phyloP scores from a whole-genome alignment of 768 basidiomycete genomes.

The Lentinula boryana region DNA sequence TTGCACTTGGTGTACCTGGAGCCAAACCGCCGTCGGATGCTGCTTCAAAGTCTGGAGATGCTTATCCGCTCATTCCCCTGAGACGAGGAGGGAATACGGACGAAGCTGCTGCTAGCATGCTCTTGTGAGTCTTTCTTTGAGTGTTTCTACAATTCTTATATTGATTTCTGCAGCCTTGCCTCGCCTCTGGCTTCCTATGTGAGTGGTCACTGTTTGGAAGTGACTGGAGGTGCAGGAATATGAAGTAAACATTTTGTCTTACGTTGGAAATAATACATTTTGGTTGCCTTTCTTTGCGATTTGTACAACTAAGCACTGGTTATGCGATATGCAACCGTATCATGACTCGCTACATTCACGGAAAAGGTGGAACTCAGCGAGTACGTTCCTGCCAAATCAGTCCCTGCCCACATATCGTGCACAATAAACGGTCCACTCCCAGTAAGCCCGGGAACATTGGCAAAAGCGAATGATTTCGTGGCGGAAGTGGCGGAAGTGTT shows the following conservation, averaged over 20 bases:
- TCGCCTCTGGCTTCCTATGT: conserved; percentile 79
- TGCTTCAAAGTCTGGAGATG: conserved; percentile 20
- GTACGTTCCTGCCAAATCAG: conserved; percentile 36
- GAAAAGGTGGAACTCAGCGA: conserved; percentile 28
- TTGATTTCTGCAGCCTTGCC: conserved; percentile 44
- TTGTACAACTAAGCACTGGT: conserved; percentile 10
- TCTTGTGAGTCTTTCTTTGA: conserved; percentile 54
- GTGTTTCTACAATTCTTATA: conserved; percentile 1
- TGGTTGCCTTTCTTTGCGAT: background rate
- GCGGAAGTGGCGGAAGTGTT: conserved; percentile 35
- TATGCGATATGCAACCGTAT: conserved; percentile 46
- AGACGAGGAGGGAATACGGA: conserved; percentile 62
- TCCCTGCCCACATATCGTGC: conserved; percentile 51
- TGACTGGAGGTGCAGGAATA: conserved; percentile 80
- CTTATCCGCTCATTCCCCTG: conserved; percentile 52
- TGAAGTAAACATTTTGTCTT: background rate
- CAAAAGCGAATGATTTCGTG: conserved; percentile 40
- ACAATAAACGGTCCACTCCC: conserved; percentile 30
- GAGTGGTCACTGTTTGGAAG: conserved; percentile 77
- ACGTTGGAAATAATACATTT: background rate
- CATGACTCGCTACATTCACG: conserved; percentile 39
- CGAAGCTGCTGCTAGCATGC: conserved; percentile 68
- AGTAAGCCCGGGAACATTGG: conserved; percentile 37
- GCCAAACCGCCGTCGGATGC: conserved; percentile 31
- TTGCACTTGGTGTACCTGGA: conserved; percentile 74